phyloP scores from a whole-genome alignment of 2,329 filamentous ascomycete species.

The Fusarium nanum region DNA sequence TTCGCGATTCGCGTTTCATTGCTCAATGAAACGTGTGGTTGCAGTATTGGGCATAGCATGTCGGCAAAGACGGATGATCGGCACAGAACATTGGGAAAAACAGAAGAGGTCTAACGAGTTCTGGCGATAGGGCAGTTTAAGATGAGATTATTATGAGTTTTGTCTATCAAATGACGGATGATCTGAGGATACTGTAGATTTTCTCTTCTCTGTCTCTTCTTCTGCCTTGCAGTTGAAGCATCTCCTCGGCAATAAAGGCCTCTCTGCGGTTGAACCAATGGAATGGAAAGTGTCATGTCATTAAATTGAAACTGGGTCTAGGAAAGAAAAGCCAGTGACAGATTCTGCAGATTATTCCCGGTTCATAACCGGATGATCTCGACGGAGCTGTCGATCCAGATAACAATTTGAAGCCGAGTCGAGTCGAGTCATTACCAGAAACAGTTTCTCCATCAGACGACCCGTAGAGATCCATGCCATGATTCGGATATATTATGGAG shows the following conservation, averaged over 20 bases:
- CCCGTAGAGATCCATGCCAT: background rate
- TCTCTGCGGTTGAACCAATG: slow-evolving; percentile 15
- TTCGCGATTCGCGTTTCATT: slow-evolving; percentile 18
- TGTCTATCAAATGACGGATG: background rate
- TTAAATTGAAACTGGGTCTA: slow-evolving; percentile 13
- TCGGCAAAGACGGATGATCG: slow-evolving; percentile 41
- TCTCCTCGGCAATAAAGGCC: background rate
- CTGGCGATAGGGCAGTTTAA: background rate
- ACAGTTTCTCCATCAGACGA: background rate
- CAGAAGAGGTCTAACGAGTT: slow-evolving; percentile 6
- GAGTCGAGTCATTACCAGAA: background rate
- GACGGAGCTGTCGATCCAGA: slow-evolving; percentile 3
- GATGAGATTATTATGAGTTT: background rate
- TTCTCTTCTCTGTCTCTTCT: background rate
- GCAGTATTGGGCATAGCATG: slow-evolving; percentile 23
- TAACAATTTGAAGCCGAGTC: background rate
- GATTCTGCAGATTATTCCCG: slow-evolving; percentile 34
- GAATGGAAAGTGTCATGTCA: slow-evolving; percentile 12
- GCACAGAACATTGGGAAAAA: slow-evolving; percentile 17
- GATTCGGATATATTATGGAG: background rate
- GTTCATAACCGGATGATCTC: slow-evolving; percentile 37
- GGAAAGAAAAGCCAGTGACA: slow-evolving; percentile 14
- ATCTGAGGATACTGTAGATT: background rate
- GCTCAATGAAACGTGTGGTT: slow-evolving; percentile 29
- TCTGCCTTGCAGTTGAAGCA: background rate